Percentiles rank a stretch among this genome's conserved stretches.
phyloP scores from a whole-genome alignment of 768 basidiomycete species.

The Grammothele lineata region DNA sequence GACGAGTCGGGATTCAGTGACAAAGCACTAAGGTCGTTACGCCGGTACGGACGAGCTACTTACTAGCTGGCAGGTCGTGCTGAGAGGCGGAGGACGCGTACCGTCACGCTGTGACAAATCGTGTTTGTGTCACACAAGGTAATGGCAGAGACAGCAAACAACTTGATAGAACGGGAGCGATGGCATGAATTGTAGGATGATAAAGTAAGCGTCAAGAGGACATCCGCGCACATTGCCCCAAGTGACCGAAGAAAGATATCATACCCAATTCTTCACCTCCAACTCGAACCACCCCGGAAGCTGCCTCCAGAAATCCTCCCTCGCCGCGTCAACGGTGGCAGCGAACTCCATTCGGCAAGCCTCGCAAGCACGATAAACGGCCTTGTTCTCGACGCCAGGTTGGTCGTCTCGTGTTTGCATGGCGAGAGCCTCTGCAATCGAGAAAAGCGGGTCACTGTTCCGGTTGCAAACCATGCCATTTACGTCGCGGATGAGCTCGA shows the following conservation, averaged over 20 bases:
- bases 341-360: conserved; percentile 60
- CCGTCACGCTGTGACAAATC: conserved; percentile 10
- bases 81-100: no score
- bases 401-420: conserved; percentile 57
- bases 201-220: no score
- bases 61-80: no score
- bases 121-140: neutral
- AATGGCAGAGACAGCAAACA: neutral
- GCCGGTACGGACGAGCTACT: no score
- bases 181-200: no score
- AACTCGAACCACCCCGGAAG: conserved; percentile 66
- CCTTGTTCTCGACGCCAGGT: conserved; percentile 36
- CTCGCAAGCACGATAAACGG: conserved; percentile 58
- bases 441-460: conserved; percentile 66
- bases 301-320: conserved; percentile 62
- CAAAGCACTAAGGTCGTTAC: no score
- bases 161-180: no score
- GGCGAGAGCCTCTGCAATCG: conserved; percentile 60
- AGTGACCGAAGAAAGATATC: neutral
- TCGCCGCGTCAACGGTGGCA: conserved; percentile 50
- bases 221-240: no score
- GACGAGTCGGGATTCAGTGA: no score
- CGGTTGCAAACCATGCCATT: conserved; percentile 64
- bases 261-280: conserved; percentile 37
- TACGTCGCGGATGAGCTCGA: conserved; percentile 69